Percentiles rank a stretch among this genome's conserved stretches.
These are phyloP conservation scores for Lojkania enalia DNA, from an alignment of 2,329 filamentous ascomycete species.

Conservation along the genomic window DNA sequence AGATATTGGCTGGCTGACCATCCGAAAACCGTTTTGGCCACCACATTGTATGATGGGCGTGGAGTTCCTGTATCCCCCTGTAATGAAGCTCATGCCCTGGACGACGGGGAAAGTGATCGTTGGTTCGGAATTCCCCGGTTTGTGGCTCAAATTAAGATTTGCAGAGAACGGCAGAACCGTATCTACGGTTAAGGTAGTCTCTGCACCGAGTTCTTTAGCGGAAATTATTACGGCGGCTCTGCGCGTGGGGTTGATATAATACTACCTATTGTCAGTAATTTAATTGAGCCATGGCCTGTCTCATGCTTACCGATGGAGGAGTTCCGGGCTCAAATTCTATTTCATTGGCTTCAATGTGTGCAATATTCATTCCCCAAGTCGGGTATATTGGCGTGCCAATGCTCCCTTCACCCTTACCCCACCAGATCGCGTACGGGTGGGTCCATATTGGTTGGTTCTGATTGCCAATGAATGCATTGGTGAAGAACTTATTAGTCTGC, in stretches of 20 bases:
- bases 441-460: constrained; percentile 73
- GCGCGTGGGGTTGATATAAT: constrained; percentile 78
- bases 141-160: constrained; percentile 67
- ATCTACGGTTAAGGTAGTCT: constrained; percentile 60
- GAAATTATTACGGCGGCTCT: constrained; percentile 82
- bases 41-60: constrained; percentile 72
- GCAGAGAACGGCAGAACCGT: constrained; percentile 60
- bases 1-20: constrained; percentile 60
- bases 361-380: constrained; percentile 74
- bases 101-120: constrained; percentile 78
- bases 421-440: constrained; percentile 60
- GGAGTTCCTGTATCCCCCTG: constrained; percentile 70
- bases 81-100: constrained; percentile 88
- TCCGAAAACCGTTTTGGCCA: constrained; percentile 69
- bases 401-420: constrained; percentile 51
- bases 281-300: background rate
- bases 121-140: constrained; percentile 56
- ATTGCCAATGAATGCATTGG: constrained; percentile 76
- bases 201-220: constrained; percentile 69
- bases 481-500: constrained; percentile 71
- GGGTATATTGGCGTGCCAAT: constrained; percentile 53
- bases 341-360: constrained; percentile 71
- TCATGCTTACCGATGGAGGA: constrained; percentile 30
- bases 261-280: constrained; percentile 45
- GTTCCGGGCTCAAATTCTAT: constrained; percentile 63